Base-by-base conservation (phyloP, 208 protist genomes). In the Crithidia sp. region DNA sequence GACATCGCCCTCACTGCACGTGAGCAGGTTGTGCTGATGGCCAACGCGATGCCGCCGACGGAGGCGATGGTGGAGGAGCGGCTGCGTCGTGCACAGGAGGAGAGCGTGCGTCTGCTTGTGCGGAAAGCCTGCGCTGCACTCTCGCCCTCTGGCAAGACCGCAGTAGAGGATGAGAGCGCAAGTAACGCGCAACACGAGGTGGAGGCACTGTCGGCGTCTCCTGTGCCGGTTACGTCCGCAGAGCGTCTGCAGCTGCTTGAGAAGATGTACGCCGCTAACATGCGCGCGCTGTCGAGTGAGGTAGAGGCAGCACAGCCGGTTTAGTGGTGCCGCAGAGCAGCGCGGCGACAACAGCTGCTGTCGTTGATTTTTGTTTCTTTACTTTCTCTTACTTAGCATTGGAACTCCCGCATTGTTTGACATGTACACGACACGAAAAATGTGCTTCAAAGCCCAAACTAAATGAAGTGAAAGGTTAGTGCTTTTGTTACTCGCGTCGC, bases 91-190 rank as follows among this genome's bases (percentile, higher is more conserved):
- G 57, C 71, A 16, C 70, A 81, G 64, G 57, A 76, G 5, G 76
- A 81, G 39, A 70, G 66, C 28, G 62, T 77, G 43, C 55, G 65
- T 5, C 73, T 77, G 5, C 66, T 77, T 12, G 65, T 62, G 28
- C 28, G 28, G 28, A 28, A 28, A 28, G 28, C 28, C 28, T 28
- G 28, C 28, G 28, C 28, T 28, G 28, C 28, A 1, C 28, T 28
- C 28, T 28, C 28, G 28, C 28, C 28, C 28, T 28, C 28, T 28
- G 28, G 1, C 28, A 28, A 28, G n/a, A 28, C 28, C 28, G 0
- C 28, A 28, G 28, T 28, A 28, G 28, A 28, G 28, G 28, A 28
- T 2, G 7, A 4, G 40, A 45, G 41, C 12, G 36, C 12, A 36
- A 64, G 41, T 45, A 13, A 36, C 2, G 19, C 7, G 50, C 39